Percentiles rank a stretch among this genome's conserved stretches.
Conservation (phyloP, 352 stramenopile genomes). For the Globisporangium camurandrum region DNA sequence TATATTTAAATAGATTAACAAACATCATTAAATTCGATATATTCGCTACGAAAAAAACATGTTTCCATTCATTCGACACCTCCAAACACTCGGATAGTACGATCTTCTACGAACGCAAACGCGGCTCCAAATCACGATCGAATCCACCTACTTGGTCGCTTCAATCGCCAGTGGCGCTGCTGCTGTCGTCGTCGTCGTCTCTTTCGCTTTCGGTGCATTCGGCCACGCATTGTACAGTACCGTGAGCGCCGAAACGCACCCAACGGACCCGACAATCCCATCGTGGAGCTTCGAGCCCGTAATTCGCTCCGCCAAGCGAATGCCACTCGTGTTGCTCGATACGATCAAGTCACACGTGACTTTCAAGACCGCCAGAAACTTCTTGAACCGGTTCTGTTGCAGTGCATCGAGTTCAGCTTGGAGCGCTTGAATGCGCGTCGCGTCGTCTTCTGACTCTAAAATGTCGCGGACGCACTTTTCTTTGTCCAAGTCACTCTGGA, state of each 20-base stretch:
- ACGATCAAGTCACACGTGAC: slow-evolving; percentile 81
- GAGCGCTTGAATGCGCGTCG: slow-evolving; percentile 36
- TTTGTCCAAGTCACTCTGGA: slow-evolving; percentile 75
- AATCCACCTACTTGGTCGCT: slow-evolving; percentile 9
- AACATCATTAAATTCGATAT: too few relatives aligned
- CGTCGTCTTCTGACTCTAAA: slow-evolving; percentile 59
- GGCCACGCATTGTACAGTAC: slow-evolving; percentile 85
- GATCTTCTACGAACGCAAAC: too few relatives aligned
- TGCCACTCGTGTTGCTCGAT: slow-evolving; percentile 76
- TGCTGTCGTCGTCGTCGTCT: too few relatives aligned
- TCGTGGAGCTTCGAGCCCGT: slow-evolving; percentile 77
- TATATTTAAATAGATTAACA: too few relatives aligned
- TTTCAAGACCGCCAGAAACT: slow-evolving; percentile 78
- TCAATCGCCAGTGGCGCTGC: slow-evolving; percentile 8
- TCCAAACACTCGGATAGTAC: too few relatives aligned
- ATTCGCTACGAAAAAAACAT: too few relatives aligned
- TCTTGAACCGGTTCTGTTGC: slow-evolving; percentile 60
- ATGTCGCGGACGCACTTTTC: slow-evolving; percentile 73
- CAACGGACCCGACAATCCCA: slow-evolving; percentile 71
- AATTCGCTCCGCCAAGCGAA: slow-evolving; percentile 72
- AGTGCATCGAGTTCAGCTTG: slow-evolving; percentile 55
- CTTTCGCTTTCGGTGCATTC: slow-evolving; percentile 18
- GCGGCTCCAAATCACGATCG: too few relatives aligned
- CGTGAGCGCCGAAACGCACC: slow-evolving; percentile 71
- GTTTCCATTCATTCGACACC: too few relatives aligned